Conservation (phyloP, 768 basidiomycete genomes). For the Tulasnella sp. region DNA sequence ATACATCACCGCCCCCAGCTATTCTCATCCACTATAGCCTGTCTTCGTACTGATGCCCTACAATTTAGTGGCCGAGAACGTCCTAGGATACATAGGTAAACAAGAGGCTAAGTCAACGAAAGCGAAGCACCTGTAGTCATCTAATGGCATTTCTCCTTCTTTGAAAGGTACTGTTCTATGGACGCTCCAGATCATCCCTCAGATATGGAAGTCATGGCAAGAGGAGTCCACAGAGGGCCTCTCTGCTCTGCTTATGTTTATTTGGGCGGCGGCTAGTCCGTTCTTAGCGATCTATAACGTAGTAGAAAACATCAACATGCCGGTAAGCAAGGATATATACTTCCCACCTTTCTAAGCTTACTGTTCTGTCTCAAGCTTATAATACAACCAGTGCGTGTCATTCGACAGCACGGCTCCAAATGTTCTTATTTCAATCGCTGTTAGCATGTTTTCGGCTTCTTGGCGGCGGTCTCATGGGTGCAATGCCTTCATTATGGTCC, state of each 20-base stretch:
- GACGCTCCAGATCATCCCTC: conserved; percentile 38
- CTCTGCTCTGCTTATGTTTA: conserved; percentile 53
- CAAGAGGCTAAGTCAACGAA: no score
- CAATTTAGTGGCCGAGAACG: conserved; percentile 10
- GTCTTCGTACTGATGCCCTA: background rate
- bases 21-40: no score
- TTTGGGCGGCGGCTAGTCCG: conserved; percentile 49
- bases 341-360: background rate
- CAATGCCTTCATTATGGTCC: conserved; percentile 60
- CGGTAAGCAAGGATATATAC: no score
- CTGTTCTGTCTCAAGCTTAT: conserved; percentile 51
- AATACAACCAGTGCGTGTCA: conserved; percentile 40
- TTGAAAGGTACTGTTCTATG: conserved; percentile 46
- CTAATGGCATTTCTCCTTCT: background rate
- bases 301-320: conserved; percentile 46
- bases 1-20: no score
- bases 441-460: conserved; percentile 26
- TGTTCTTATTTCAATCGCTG: conserved; percentile 29
- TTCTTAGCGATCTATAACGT: conserved; percentile 62
- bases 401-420: conserved; percentile 48
- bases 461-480: conserved; percentile 24
- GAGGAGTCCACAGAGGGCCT: conserved; percentile 58
- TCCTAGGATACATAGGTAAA: conserved; percentile 9
- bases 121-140: no score
- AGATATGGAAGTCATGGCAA: conserved; percentile 55